Evolutionary conservation across 164 flowering plant species (phyloP).

Genomic region (Vitis riparia): DNA sequence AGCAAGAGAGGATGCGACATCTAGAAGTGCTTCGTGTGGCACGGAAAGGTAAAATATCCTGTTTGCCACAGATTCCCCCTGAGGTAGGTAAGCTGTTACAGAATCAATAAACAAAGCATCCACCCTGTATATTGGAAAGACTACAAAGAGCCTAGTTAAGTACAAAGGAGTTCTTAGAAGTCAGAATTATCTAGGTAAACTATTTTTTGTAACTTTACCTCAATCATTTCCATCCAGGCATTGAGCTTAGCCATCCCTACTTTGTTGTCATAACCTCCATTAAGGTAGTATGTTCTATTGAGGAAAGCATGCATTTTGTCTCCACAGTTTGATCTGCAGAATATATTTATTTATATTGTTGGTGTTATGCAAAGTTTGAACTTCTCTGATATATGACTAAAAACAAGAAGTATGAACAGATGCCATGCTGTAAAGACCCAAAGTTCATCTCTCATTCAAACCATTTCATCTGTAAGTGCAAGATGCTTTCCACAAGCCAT

Average conservation of each 20-base stretch:
- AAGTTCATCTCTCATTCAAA: neutral
- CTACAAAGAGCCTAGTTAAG: neutral
- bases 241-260: constrained; percentile 56
- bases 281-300: constrained; percentile 43
- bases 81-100: constrained; percentile 31
- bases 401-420: no score
- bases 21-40: constrained; percentile 64
- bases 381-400: neutral
- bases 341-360: neutral
- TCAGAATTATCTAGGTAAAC: no score
- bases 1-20: constrained; percentile 50
- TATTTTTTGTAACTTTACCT: constrained; percentile 31
- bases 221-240: constrained; percentile 48
- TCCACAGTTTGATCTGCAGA: constrained; percentile 51
- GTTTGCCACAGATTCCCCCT: constrained; percentile 52
- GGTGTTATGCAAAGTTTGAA: neutral
- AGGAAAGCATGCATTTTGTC: constrained; percentile 64
- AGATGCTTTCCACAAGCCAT: neutral
- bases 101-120: constrained; percentile 14
- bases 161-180: neutral
- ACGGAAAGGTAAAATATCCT: constrained; percentile 68
- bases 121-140: neutral
- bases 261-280: constrained; percentile 56
- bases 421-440: no score
- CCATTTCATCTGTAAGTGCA: neutral